These are phyloP conservation scores for Penicillium sp. DNA, from an alignment of 2,329 filamentous ascomycete genomes.

Conservation along the genomic window DNA sequence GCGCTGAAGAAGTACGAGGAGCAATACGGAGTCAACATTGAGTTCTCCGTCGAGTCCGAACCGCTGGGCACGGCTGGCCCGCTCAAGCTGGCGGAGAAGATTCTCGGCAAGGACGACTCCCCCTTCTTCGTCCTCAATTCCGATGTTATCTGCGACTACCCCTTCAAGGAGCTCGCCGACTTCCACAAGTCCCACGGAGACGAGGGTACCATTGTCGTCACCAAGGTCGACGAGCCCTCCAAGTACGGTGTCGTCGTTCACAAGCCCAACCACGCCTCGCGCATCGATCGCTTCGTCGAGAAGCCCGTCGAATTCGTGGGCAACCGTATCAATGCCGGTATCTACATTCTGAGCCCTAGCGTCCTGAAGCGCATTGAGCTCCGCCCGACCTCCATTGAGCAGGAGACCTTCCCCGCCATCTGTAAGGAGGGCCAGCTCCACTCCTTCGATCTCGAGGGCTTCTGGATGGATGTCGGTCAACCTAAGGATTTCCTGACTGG, in stretches of 20 bases:
- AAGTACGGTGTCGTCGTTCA: slow-evolving; percentile 99
- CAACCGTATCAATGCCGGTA: slow-evolving; percentile 97
- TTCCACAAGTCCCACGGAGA: slow-evolving; percentile 94
- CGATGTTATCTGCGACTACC: slow-evolving; percentile 97
- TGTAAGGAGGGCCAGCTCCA: slow-evolving; percentile 86
- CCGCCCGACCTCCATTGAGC: slow-evolving; percentile 94
- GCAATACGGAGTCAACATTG: slow-evolving; percentile 90
- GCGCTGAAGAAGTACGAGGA: slow-evolving; percentile 93
- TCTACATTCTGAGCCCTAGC: slow-evolving; percentile 95
- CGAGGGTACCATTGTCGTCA: slow-evolving; percentile 96
- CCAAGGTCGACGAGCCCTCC: slow-evolving; percentile 97
- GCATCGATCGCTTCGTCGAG: slow-evolving; percentile 98
- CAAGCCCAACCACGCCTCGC: slow-evolving; percentile 85
- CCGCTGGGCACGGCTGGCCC: slow-evolving; percentile 93
- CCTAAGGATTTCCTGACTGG: slow-evolving; percentile 97
- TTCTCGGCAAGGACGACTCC: slow-evolving; percentile 86
- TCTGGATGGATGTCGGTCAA: slow-evolving; percentile 99
- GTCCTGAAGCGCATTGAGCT: slow-evolving; percentile 91
- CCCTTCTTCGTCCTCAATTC: slow-evolving; percentile 99
- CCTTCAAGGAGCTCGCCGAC: slow-evolving; percentile 82
- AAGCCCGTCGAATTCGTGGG: slow-evolving; percentile 98
- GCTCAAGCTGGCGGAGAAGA: slow-evolving; percentile 90
- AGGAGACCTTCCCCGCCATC: slow-evolving; percentile 97
- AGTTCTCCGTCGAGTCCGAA: slow-evolving; percentile 95
- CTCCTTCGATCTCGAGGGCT: slow-evolving; percentile 94